These are phyloP conservation scores for Cutaneotrichosporon cyanovorans DNA, from an alignment of 1,284 basidiomycete genomes.

Conservation along the genomic window DNA sequence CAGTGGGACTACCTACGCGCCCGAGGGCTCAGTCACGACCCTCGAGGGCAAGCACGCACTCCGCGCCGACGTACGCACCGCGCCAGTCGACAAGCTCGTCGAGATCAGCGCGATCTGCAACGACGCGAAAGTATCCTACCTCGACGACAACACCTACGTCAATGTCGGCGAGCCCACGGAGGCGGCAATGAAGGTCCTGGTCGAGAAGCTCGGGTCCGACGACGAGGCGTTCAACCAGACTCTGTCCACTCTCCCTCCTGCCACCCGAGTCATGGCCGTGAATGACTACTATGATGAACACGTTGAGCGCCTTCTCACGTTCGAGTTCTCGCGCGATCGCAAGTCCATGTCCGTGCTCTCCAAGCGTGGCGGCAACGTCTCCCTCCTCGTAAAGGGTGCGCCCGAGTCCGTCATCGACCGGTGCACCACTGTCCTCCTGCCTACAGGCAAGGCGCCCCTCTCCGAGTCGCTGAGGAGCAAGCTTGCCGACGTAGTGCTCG, in stretches of 20 bases:
- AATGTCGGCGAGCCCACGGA: conserved; percentile 97
- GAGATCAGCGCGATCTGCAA: conserved; percentile 90
- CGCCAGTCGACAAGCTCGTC: conserved; percentile 69
- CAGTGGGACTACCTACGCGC: conserved; percentile 83
- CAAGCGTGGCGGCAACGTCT: conserved; percentile 51
- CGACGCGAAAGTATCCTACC: conserved; percentile 81
- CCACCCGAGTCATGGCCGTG: conserved; percentile 68
- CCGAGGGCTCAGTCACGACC: conserved; percentile 63
- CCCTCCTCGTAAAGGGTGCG: conserved; percentile 87
- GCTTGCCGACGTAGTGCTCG: conserved; percentile 57
- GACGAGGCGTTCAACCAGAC: conserved; percentile 50
- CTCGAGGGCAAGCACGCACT: conserved; percentile 56
- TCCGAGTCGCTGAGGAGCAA: conserved; percentile 56
- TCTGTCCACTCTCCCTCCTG: conserved; percentile 54
- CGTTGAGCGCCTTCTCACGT: conserved; percentile 76
- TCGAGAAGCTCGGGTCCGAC: conserved; percentile 65
- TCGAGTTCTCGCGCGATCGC: conserved; percentile 95
- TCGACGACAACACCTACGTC: conserved; percentile 61
- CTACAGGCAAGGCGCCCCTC: conserved; percentile 57
- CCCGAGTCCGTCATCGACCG: conserved; percentile 90
- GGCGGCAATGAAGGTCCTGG: conserved; percentile 84
- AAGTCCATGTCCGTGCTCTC: conserved; percentile 98
- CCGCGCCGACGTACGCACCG: conserved; percentile 55
- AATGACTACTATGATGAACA: conserved; percentile 70
- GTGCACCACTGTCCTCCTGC: conserved; percentile 62